Conservation (phyloP, 164 flowering plant species). For the Piper longum region DNA sequence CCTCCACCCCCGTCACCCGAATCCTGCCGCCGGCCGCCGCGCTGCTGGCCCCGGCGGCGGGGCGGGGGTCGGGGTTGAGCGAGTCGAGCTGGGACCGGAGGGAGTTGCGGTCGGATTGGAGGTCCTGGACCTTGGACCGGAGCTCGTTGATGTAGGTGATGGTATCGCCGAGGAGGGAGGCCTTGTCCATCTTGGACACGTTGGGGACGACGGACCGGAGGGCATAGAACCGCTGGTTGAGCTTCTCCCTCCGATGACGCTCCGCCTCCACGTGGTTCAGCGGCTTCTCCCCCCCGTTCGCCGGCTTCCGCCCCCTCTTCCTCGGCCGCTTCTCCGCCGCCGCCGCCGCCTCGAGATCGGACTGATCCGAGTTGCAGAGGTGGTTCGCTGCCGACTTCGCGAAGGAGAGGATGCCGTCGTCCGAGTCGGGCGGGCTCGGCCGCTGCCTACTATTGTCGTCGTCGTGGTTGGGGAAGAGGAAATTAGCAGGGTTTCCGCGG, state of each 20-base stretch:
- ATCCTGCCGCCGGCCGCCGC: conserved; percentile 2
- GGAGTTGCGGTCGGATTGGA: conserved; percentile 44
- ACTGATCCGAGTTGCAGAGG: conserved; percentile 51
- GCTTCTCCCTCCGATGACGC: conserved; percentile 88
- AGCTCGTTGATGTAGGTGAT: conserved; percentile 75
- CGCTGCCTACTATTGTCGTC: conserved; percentile 26
- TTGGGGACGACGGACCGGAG: conserved; percentile 89
- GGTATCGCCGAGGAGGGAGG: conserved; percentile 86
- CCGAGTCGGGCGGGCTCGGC: conserved; percentile 41
- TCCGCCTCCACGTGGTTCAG: conserved; percentile 95
- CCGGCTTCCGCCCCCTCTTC: conserved; percentile 86
- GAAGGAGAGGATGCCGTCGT: conserved; percentile 72
- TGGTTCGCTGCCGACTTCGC: too few relatives aligned
- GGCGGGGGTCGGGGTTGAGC: conserved; percentile 32
- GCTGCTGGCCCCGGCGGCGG: background rate
- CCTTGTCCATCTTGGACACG: conserved; percentile 96
- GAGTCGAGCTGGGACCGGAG: conserved; percentile 38
- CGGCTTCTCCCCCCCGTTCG: conserved; percentile 90
- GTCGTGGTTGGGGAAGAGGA: conserved; percentile 19
- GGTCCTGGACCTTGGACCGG: conserved; percentile 30
- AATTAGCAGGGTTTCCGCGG: conserved; percentile 19
- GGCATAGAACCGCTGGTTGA: conserved; percentile 87
- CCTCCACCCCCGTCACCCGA: conserved; percentile 32
- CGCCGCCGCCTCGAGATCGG: conserved; percentile 63
- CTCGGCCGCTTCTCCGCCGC: conserved; percentile 63